Conservation (phyloP, 1,284 basidiomycete genomes). For the Irpex sp. region DNA sequence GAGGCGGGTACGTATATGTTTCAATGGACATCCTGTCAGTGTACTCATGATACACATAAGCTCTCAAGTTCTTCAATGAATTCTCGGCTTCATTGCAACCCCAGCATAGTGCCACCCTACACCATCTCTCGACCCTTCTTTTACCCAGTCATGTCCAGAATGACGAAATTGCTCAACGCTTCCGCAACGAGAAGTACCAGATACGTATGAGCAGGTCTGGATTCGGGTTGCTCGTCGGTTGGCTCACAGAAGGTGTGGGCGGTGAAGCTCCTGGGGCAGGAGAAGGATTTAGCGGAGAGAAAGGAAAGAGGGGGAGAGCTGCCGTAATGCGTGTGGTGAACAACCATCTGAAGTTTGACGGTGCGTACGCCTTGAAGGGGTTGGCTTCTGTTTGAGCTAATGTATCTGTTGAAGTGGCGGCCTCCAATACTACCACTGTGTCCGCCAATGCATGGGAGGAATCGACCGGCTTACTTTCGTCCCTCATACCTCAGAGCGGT, state of each 20-base stretch:
- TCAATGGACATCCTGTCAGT: background rate
- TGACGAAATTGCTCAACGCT: slow-evolving; percentile 82
- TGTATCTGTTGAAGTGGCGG: slow-evolving; percentile 51
- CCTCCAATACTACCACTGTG: slow-evolving; percentile 62
- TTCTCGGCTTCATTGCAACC: slow-evolving; percentile 73
- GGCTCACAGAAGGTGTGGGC: slow-evolving; percentile 91
- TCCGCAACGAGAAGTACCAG: slow-evolving; percentile 88
- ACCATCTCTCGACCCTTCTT: slow-evolving; percentile 80
- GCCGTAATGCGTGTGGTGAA: slow-evolving; percentile 94
- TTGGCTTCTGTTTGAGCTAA: slow-evolving; percentile 8
- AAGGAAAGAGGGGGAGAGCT: slow-evolving; percentile 73
- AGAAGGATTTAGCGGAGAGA: slow-evolving; percentile 80
- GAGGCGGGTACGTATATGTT: slow-evolving; percentile 66
- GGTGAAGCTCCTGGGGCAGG: slow-evolving; percentile 82
- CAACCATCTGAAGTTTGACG: slow-evolving; percentile 88
- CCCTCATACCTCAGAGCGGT: slow-evolving; percentile 66
- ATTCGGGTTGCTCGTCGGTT: slow-evolving; percentile 89
- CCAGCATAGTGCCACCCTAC: slow-evolving; percentile 70
- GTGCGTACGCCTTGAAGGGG: slow-evolving; percentile 40
- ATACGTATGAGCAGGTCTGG: slow-evolving; percentile 90
- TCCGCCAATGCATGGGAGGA: slow-evolving; percentile 74
- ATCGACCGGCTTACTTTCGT: slow-evolving; percentile 75
- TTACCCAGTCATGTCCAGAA: slow-evolving; percentile 84
- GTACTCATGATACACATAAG: slow-evolving; percentile 32
- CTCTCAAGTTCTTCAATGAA: slow-evolving; percentile 71